These are phyloP conservation scores for Carex arenaria DNA, from an alignment of 202 grass and related monocot genomes.

Conservation along the genomic window DNA sequence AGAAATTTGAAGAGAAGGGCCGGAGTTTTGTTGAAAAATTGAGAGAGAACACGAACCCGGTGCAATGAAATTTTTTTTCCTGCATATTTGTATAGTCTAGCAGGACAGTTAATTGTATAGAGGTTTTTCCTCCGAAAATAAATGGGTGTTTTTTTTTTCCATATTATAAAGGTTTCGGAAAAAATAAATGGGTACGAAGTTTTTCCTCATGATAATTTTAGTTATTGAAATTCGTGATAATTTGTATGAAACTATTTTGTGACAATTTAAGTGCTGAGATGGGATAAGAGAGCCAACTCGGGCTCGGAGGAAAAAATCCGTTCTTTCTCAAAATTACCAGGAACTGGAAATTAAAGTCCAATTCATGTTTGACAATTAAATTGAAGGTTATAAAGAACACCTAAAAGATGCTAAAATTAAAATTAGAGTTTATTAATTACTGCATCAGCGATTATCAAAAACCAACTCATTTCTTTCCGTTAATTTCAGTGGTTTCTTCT, in stretches of 20 bases:
- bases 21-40: constrained; percentile 85
- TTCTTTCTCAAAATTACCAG: not conserved
- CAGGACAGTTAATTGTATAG: not conserved
- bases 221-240: no score
- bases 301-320: not conserved
- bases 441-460: no score
- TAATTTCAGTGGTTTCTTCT: no score
- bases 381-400: not conserved
- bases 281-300: not conserved
- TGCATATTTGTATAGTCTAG: constrained; percentile 31
- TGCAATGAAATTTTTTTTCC: constrained; percentile 29
- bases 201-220: no score
- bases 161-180: no score
- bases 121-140: not conserved
- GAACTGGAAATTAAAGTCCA: not conserved
- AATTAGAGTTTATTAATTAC: no score
- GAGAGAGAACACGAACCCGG: constrained; percentile 65
- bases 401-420: not conserved
- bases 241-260: not conserved
- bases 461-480: no score
- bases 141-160: not conserved
- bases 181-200: no score
- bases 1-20: constrained; percentile 73
- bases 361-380: not conserved
- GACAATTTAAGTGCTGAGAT: not conserved